Evolutionary conservation across 2,329 filamentous ascomycete genomes (phyloP), one percentile per base, ranked within the genome.

Genomic region (Xylariaceae sp.): DNA sequence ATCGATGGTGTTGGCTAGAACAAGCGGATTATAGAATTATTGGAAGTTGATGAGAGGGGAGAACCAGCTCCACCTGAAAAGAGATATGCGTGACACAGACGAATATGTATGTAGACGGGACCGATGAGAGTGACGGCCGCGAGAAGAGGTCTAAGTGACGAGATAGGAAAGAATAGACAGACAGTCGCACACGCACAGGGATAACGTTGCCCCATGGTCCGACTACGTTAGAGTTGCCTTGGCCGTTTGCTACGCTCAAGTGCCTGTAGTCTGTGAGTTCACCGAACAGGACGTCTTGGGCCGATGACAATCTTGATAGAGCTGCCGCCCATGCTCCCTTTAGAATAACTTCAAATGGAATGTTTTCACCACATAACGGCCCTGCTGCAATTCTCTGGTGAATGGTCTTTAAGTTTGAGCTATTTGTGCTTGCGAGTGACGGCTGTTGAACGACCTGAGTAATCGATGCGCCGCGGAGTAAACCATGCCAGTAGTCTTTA

Each of bases 31-130:
- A 58, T 45, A 37, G 47, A 40, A 51, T 53, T 54, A 52, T 52
- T 44, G 46, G 47, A 43, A 40, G 48, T 36, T 34, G 38, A 35
- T 30, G 36, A 50, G 43, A 23, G 11, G 30, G 52, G 55, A 59
- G 56, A 50, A 50, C 57, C 57, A 50, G 57, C 57, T 60, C 56
- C 55, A 47, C 36, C 27, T 31, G 34, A 34, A 34, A 19, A 16
- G 28, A 40, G 14, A 43, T 33, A 34, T 24, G 11, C 9, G 43
- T 34, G 38, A 43, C 30, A 35, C 40, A 32, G 21, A 37, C 11
- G 21, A 31, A 30, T 38, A 46, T 51, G 43, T 43, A 50, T 47
- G 53, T 41, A 43, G 43, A 38, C n/a, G 39, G 24, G 29, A 40
- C 41, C 36, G 18, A 17, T 43, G 41, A 37, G 30, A 47, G 28